Percentiles rank a stretch among this genome's conserved stretches.
These are phyloP conservation scores for Immersiella caudata DNA, from an alignment of 495 filamentous ascomycete species.

Conservation along the genomic window DNA sequence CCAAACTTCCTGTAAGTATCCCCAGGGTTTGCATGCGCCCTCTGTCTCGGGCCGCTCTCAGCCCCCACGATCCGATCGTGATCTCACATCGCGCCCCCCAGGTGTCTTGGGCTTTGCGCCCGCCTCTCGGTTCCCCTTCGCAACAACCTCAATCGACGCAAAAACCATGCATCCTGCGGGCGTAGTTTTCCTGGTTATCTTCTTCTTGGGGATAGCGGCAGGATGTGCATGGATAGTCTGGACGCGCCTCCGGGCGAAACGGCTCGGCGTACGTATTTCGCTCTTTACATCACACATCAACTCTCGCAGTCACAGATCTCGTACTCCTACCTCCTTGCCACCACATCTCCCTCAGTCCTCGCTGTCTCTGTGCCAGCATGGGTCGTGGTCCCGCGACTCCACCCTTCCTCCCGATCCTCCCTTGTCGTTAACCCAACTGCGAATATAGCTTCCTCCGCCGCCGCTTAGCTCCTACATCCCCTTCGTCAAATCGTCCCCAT, in stretches of 20 bases:
- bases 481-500: slow-evolving; percentile 43
- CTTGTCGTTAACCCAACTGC: not conserved
- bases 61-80: not conserved
- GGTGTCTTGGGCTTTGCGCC: not conserved
- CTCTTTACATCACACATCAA: not conserved
- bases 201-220: slow-evolving; percentile 52
- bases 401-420: not conserved
- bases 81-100: not conserved
- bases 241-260: slow-evolving; percentile 61
- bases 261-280: slow-evolving; percentile 54
- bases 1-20: not conserved
- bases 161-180: slow-evolving; percentile 47
- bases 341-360: not conserved
- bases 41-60: not conserved
- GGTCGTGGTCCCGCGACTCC: not conserved
- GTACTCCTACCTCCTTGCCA: not conserved
- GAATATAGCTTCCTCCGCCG: slow-evolving; percentile 59
- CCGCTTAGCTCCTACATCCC: slow-evolving; percentile 64
- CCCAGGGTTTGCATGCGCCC: not conserved
- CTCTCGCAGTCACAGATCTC: not conserved
- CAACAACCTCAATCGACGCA: slow-evolving; percentile 7
- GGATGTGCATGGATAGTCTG: slow-evolving; percentile 56
- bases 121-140: not conserved
- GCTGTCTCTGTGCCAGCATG: not conserved
- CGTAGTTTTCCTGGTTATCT: slow-evolving; percentile 52